Evolutionary conservation across 2,329 filamentous ascomycete species (phyloP), one percentile per base, ranked within the genome.

Genomic region (Exophiala alcalophila): DNA sequence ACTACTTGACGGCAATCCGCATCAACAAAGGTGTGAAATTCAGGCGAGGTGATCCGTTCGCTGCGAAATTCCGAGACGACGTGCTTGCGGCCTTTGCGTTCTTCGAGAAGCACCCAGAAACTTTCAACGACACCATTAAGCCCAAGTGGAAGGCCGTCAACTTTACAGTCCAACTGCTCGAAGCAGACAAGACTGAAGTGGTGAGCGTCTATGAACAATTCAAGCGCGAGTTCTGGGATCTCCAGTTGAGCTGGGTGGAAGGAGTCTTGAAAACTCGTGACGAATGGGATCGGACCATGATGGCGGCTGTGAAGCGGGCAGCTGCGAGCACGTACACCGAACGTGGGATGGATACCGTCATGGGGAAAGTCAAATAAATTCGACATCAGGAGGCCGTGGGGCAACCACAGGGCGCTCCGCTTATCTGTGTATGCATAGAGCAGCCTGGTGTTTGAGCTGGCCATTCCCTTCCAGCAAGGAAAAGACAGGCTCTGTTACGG

Each of bases 241-340:
- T 97, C 61, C 88, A 94, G 64, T 82, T 97, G 46, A 84, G 82
- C 31, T 98, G 92, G 92, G 89, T 98, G 5, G 94, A 98, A 72
- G 84, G 86, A 5, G 91, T 95, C 33, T 62, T 98, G 52, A 77
- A 90, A 54, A 76, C 81, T 2, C 75, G 94, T 55, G 92, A 98
- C 65, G 92, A 98, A 69, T 97, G 94, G 67, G 92, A 97, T 65
- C 76, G 91, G 55, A 77, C 79, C 47, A 88, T 97, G 86, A 66
- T 97, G 52, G 92, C 88, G 60, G 77, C 80, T 12, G 84, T 97
- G 34, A 97, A 97, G 73, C 81, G 81, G 2, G 80, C 83, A 61
- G 91, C 90, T n/a, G 90, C 88, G 5, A 86, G 88, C 65, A 78
- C 94, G 55, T 82, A 85, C 46, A 81, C 90, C 2, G 83, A 85